Percentiles rank a stretch among this genome's conserved stretches.
These are phyloP conservation scores for Phytophthora europaea DNA, from an alignment of 352 stramenopile genomes.

Conservation along the genomic window DNA sequence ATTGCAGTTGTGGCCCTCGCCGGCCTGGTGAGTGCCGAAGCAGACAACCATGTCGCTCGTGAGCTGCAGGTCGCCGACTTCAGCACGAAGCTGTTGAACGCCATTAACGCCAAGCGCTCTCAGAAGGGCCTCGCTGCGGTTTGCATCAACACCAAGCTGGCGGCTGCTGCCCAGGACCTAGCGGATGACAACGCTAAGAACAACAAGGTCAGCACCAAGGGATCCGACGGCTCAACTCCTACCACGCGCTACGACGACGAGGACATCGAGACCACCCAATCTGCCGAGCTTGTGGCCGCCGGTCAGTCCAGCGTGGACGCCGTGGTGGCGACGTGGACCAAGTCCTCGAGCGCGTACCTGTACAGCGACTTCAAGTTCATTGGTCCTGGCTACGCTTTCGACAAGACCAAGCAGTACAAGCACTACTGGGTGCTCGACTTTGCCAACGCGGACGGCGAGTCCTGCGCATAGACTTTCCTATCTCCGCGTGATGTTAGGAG, in stretches of 20 bases:
- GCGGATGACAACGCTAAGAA: conserved; percentile 37
- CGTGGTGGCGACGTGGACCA: conserved; percentile 52
- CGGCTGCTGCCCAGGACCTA: conserved; percentile 30
- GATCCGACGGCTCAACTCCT: conserved; percentile 40
- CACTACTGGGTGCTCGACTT: conserved; percentile 49
- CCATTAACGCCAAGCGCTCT: conserved; percentile 49
- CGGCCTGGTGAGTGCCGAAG: conserved; percentile 27
- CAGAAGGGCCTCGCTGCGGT: conserved; percentile 42
- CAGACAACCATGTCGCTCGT: conserved; percentile 21
- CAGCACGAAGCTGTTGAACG: conserved; percentile 40
- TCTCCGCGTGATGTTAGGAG: background rate
- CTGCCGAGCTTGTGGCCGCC: conserved; percentile 51
- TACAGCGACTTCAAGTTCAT: conserved; percentile 41
- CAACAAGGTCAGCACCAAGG: conserved; percentile 41
- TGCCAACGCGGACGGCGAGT: conserved; percentile 24
- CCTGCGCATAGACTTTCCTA: conserved; percentile 19
- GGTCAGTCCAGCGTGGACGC: conserved; percentile 39
- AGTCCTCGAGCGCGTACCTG: conserved; percentile 46
- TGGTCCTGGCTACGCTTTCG: conserved; percentile 37
- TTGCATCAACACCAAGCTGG: conserved; percentile 52
- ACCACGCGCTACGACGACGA: conserved; percentile 35
- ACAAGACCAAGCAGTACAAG: conserved; percentile 34
- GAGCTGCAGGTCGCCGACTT: conserved; percentile 51
- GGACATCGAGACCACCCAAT: conserved; percentile 28
- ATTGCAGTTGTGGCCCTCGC: conserved; percentile 30